phyloP scores from a whole-genome alignment of 352 stramenopile genomes.

The Pythium sukuiense region DNA sequence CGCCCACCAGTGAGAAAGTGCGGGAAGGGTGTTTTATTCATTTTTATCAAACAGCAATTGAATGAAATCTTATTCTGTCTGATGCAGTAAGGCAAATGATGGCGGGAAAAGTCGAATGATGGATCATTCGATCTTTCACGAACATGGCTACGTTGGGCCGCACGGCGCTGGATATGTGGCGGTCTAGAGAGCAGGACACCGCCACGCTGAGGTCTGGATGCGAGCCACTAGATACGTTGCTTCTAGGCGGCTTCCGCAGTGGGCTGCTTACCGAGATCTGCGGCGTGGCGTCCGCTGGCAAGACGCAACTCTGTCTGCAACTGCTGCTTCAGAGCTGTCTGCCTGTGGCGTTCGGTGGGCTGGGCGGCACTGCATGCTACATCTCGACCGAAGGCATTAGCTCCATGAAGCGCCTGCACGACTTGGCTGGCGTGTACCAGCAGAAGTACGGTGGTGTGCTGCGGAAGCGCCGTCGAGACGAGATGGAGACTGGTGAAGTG shows the following conservation, averaged over 20 bases:
- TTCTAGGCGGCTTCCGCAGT: constrained; percentile 64
- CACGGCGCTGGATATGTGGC: constrained; percentile 54
- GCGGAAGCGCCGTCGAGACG: constrained; percentile 50
- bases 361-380: constrained; percentile 72
- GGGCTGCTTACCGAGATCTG: constrained; percentile 75
- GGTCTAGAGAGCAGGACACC: constrained; percentile 26
- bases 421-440: constrained; percentile 57
- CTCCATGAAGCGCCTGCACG: constrained; percentile 69
- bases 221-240: constrained; percentile 47
- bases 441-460: constrained; percentile 38
- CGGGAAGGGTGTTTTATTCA: constrained; percentile 17
- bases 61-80: constrained; percentile 19
- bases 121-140: background rate
- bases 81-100: constrained; percentile 7
- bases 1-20: constrained; percentile 12
- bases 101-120: constrained; percentile 13
- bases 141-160: constrained; percentile 22
- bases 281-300: constrained; percentile 70
- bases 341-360: constrained; percentile 41
- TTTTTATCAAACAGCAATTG: background rate
- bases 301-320: constrained; percentile 81
- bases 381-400: constrained; percentile 77
- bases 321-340: constrained; percentile 70
- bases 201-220: constrained; percentile 56
- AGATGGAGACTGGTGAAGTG: constrained; percentile 6